A percentile compares a stretch with the other conserved stretches of the same genome.
Evolutionary conservation across 345 rosid genomes (phyloP).

Genomic region (Schrenkiella parvula): DNA sequence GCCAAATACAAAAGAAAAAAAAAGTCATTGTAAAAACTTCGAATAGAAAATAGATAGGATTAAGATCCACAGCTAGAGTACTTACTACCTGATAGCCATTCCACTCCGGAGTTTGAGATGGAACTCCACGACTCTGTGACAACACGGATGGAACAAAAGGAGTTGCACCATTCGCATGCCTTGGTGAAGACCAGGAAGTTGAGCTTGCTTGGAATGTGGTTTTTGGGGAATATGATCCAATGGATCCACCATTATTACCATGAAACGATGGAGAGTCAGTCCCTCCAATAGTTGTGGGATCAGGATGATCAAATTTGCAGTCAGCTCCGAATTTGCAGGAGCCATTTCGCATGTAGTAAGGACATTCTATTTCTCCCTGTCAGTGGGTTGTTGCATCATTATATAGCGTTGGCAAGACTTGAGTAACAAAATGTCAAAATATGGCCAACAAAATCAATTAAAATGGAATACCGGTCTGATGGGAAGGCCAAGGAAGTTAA

Average conservation of each 20-base stretch:
- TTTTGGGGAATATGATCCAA: conserved; percentile 38
- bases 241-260: conserved; percentile 48
- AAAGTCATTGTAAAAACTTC: neutral
- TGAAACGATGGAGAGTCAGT: conserved; percentile 46
- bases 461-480: conserved; percentile 48
- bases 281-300: conserved; percentile 58
- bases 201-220: conserved; percentile 37
- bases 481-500: conserved; percentile 89
- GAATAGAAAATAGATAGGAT: neutral
- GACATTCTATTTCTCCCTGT: conserved; percentile 84
- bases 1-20: conserved; percentile 20
- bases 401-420: neutral
- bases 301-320: conserved; percentile 94
- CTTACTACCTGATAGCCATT: conserved; percentile 82
- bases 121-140: conserved; percentile 56
- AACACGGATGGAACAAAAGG: conserved; percentile 57
- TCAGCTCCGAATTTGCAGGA: conserved; percentile 83
- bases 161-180: conserved; percentile 45
- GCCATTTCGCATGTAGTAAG: conserved; percentile 88
- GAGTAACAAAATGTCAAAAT: neutral
- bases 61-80: neutral
- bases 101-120: conserved; percentile 66
- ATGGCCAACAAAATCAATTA: neutral
- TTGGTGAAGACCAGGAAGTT: conserved; percentile 70
- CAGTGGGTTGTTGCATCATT: neutral